phyloP scores from a whole-genome alignment of 2,329 filamentous ascomycete species.

The Trichoderma harzianum region DNA sequence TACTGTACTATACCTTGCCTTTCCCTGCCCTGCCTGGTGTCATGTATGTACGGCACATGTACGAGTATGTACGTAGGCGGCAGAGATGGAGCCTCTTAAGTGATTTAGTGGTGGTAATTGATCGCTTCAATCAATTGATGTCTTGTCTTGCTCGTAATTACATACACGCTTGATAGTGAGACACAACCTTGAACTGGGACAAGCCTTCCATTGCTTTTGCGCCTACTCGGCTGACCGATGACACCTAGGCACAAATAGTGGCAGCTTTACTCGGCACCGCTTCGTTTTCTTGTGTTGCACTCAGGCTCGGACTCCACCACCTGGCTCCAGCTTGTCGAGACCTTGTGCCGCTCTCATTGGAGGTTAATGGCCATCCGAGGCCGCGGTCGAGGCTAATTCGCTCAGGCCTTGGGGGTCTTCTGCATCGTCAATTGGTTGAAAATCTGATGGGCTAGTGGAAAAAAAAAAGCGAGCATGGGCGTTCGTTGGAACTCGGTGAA shows the following conservation, averaged over 20 bases:
- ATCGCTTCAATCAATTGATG: neutral
- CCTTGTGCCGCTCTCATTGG: conserved; percentile 9
- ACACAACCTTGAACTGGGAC: neutral
- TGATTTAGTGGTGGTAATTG: neutral
- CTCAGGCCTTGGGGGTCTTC: neutral
- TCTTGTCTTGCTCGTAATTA: neutral
- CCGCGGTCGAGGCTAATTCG: conserved; percentile 12
- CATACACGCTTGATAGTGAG: neutral
- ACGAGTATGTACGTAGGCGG: neutral
- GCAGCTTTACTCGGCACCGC: conserved; percentile 1
- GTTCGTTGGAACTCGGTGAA: conserved; percentile 6
- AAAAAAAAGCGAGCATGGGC: neutral
- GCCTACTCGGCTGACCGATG: neutral
- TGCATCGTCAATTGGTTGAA: conserved; percentile 6
- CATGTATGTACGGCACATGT: neutral
- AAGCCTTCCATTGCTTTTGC: neutral
- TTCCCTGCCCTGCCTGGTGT: neutral
- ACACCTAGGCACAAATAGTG: neutral
- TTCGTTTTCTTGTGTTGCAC: conserved; percentile 2
- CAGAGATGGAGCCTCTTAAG: neutral
- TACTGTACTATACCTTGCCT: neutral
- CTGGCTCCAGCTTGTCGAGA: neutral
- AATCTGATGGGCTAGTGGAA: neutral
- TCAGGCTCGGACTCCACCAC: conserved; percentile 16
- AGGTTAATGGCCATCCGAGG: conserved; percentile 2